Evolutionary conservation across 2,329 filamentous ascomycete genomes (phyloP).

Genomic region (Byssochlamys sp.): DNA sequence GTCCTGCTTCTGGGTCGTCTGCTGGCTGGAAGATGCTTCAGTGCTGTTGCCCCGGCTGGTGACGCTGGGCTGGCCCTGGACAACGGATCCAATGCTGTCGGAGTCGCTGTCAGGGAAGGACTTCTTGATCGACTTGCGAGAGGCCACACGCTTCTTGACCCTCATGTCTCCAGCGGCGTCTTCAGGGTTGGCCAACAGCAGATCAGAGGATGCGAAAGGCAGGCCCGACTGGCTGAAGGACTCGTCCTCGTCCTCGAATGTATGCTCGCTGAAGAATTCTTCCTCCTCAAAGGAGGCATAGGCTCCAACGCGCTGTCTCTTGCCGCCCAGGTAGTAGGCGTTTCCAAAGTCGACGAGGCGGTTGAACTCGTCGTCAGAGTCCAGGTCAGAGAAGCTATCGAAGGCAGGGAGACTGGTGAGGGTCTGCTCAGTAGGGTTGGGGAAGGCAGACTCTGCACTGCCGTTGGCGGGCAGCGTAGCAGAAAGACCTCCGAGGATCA

Average conservation of each 20-base stretch:
- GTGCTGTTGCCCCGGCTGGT: slow-evolving; percentile 21
- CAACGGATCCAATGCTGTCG: slow-evolving; percentile 16
- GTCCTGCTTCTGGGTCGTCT: slow-evolving; percentile 34
- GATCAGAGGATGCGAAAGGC: slow-evolving; percentile 45
- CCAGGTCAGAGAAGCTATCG: slow-evolving; percentile 78
- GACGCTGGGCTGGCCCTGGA: slow-evolving; percentile 20
- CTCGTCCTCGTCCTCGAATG: slow-evolving; percentile 63
- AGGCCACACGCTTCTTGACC: slow-evolving; percentile 38
- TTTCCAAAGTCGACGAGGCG: slow-evolving; percentile 63
- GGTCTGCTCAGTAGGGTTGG: slow-evolving; percentile 37
- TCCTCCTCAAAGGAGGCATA: slow-evolving; percentile 65
- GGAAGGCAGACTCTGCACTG: slow-evolving; percentile 30
- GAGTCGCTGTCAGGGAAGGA: slow-evolving; percentile 20
- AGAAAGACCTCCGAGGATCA: slow-evolving; percentile 26
- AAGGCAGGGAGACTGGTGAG: slow-evolving; percentile 60
- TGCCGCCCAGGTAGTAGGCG: slow-evolving; percentile 51
- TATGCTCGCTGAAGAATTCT: slow-evolving; percentile 65
- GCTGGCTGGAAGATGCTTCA: slow-evolving; percentile 31
- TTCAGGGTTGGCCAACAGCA: slow-evolving; percentile 31
- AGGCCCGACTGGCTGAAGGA: slow-evolving; percentile 52
- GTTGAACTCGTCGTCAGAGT: slow-evolving; percentile 82
- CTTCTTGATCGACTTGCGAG: slow-evolving; percentile 29
- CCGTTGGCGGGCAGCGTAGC: slow-evolving; percentile 29
- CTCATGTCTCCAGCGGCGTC: slow-evolving; percentile 33
- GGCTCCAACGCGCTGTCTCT: slow-evolving; percentile 64